phyloP scores from a whole-genome alignment of 1,284 basidiomycete species.

The Puccinia novopanici region DNA sequence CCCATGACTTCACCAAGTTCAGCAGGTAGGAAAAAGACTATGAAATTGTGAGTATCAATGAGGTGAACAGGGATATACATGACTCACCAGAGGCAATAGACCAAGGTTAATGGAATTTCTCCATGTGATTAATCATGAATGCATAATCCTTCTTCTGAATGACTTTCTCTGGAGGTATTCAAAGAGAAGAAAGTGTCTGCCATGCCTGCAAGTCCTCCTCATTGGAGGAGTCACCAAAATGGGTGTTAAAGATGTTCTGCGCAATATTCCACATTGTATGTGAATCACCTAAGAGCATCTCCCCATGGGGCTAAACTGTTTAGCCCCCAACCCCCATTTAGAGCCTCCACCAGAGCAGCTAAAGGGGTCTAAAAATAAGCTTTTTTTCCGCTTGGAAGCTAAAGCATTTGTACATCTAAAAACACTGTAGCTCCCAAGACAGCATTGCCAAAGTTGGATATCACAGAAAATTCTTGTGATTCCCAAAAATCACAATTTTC shows the following conservation, averaged over 20 bases:
- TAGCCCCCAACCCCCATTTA: no score
- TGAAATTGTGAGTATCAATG: not conserved
- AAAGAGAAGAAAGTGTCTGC: not conserved
- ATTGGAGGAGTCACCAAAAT: not conserved
- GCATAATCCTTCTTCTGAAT: constrained; percentile 1
- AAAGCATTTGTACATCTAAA: no score
- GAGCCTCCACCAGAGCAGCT: no score
- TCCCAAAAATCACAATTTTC: no score
- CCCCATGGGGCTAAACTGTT: no score
- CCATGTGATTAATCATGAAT: not conserved
- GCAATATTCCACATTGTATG: constrained; percentile 19
- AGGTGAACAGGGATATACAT: not conserved
- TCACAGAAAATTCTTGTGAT: no score
- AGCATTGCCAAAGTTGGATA: no score
- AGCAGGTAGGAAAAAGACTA: not conserved
- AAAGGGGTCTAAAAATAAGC: no score
- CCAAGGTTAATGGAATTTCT: not conserved
- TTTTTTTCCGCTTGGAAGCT: no score
- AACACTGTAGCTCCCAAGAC: no score
- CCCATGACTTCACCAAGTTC: not conserved
- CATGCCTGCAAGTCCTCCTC: not conserved
- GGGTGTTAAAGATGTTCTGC: not conserved
- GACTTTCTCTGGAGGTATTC: not conserved
- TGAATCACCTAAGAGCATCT: not conserved
- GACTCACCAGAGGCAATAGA: not conserved